Conservation (phyloP, 1,284 basidiomycete species). For the Irpex sp. region DNA sequence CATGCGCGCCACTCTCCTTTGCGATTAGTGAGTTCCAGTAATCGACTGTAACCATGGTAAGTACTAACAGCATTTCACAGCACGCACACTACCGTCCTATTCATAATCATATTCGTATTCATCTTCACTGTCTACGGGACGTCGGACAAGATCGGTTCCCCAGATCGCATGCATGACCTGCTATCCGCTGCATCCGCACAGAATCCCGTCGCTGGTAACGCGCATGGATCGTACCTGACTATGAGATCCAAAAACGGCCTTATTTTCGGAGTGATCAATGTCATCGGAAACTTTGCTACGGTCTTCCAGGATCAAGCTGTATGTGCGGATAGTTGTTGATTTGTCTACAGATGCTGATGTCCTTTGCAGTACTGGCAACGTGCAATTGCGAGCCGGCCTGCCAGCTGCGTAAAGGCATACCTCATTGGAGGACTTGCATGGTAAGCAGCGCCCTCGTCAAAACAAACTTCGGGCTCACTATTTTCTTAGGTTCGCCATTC, state of each 20-base stretch:
- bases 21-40: slow-evolving; percentile 28
- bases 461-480: background rate
- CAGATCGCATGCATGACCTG: slow-evolving; percentile 49
- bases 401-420: slow-evolving; percentile 85
- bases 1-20: slow-evolving; percentile 42
- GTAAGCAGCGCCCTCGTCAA: slow-evolving; percentile 32
- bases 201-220: slow-evolving; percentile 54
- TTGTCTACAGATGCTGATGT: background rate
- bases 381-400: slow-evolving; percentile 82
- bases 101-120: slow-evolving; percentile 75
- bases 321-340: background rate
- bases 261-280: slow-evolving; percentile 88
- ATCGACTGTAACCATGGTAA: background rate
- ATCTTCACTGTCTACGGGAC: slow-evolving; percentile 73
- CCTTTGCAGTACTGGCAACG: slow-evolving; percentile 67
- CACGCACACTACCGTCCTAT: slow-evolving; percentile 79
- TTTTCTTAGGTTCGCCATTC: slow-evolving; percentile 67
- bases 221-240: slow-evolving; percentile 63
- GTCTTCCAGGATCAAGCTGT: slow-evolving; percentile 43
- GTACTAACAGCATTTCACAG: slow-evolving; percentile 29
- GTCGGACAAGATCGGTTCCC: slow-evolving; percentile 49
- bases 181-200: slow-evolving; percentile 37
- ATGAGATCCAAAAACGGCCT: slow-evolving; percentile 81
- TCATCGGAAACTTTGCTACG: slow-evolving; percentile 69
- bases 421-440: slow-evolving; percentile 86